Evolutionary conservation across 768 basidiomycete genomes (phyloP), one percentile per base, ranked within the genome.

Genomic region (Lactarius evosmus): DNA sequence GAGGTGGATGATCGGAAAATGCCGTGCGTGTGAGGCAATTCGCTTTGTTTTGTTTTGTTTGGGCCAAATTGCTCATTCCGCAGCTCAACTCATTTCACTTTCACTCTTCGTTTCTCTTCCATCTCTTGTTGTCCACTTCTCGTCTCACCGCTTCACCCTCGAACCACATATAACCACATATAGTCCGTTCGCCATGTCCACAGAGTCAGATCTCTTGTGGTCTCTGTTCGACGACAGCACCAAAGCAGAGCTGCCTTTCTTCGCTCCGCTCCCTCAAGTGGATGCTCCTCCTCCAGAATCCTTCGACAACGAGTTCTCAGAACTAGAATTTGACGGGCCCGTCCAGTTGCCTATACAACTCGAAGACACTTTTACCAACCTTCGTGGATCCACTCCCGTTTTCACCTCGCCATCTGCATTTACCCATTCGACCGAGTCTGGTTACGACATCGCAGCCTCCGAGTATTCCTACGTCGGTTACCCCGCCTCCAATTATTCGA

Each of bases 251-350:
- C 50, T 65, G 8, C 64, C 54, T 22, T 65, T 65, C 40, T 65
- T 65, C 40, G 46, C 64, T 30, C 64, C 64, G 4, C 50, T 58
- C 25, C 78, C 83, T 63, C 89, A 90, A 77, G 82, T 89, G 76
- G 79, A 85, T 70, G 88, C 87, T 58, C 89, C 90, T 50, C 84
- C 88, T 72, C 87, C 89, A 66, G 90, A 92, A 79, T 80, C 85
- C 67, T 93, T 93, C 78, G 91, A 93, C 73, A 82, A 83, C 57
- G 91, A 93, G 76, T 82, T 93, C 71, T 91, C 78, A 36, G 82
- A 78, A 76, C 83, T 90, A 70, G 84, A 65, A 70, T 84, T 82
- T 50, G 83, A 86, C 73, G 84, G 88, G 85, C 66, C 75, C 66
- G 60, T 68, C 79, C 73, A 80, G 84, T 71, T 79, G 85, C 61